phyloP scores from a whole-genome alignment of 139 green algal species.

The Tetraselmis chui region DNA sequence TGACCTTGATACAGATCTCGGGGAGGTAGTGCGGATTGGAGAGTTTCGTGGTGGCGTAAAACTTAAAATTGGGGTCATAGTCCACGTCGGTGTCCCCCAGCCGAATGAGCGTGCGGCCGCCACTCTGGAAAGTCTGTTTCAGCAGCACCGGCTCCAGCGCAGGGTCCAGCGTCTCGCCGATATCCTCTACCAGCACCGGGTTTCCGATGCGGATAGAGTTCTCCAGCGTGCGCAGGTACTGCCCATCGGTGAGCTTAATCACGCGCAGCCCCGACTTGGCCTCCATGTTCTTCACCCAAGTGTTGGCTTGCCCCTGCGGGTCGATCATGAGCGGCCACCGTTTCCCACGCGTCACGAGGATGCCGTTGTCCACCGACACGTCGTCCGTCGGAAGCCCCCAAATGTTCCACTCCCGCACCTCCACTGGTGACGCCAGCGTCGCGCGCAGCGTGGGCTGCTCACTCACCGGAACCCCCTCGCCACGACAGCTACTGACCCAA shows the following conservation, averaged over 20 bases:
- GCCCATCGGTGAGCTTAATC: constrained; percentile 63
- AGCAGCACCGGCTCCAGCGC: constrained; percentile 72
- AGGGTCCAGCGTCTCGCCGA: constrained; percentile 69
- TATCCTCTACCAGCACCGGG: constrained; percentile 64
- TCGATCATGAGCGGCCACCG: constrained; percentile 86
- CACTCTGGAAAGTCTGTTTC: constrained; percentile 50
- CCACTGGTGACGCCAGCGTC: constrained; percentile 61
- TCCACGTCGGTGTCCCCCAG: constrained; percentile 72
- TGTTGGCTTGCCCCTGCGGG: constrained; percentile 70
- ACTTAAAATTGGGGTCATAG: constrained; percentile 70
- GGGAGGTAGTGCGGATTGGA: constrained; percentile 81
- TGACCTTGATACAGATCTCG: constrained; percentile 76
- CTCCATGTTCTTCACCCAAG: constrained; percentile 77
- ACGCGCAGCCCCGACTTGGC: constrained; percentile 57
- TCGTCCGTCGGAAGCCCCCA: constrained; percentile 68
- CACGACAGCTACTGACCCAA: constrained; percentile 53
- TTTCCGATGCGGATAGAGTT: constrained; percentile 67
- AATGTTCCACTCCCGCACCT: constrained; percentile 72
- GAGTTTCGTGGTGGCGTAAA: constrained; percentile 70
- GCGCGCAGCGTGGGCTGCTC: constrained; percentile 37
- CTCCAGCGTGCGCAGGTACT: constrained; percentile 71
- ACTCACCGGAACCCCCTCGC: constrained; percentile 47
- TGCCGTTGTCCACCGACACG: constrained; percentile 73
- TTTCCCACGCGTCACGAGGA: constrained; percentile 64
- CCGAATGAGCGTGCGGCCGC: constrained; percentile 55